Evolutionary conservation across 2,329 filamentous ascomycete species (phyloP).

Genomic region (Tolypocladium pustulatum): DNA sequence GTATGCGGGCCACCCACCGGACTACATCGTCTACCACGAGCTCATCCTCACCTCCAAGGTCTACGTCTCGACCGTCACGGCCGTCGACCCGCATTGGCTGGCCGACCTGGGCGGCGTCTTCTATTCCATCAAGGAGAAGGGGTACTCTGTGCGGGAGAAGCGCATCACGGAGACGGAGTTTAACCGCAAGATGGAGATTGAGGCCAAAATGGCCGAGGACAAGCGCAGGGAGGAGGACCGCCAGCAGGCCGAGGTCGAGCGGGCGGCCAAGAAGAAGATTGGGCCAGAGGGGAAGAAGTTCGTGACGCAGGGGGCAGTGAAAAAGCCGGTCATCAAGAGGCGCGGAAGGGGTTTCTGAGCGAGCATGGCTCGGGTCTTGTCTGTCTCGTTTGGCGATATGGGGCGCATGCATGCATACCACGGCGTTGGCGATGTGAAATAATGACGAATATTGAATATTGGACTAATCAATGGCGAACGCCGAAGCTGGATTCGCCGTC

Average conservation of each 20-base stretch:
- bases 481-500: conserved; percentile 60
- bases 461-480: conserved; percentile 29
- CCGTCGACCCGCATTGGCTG: conserved; percentile 94
- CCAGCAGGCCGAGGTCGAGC: conserved; percentile 38
- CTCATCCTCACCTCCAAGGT: conserved; percentile 93
- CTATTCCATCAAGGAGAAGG: conserved; percentile 95
- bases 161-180: conserved; percentile 85
- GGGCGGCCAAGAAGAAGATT: conserved; percentile 25
- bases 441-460: background rate
- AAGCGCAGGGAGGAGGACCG: conserved; percentile 56
- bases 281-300: conserved; percentile 40
- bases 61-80: conserved; percentile 95
- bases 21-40: conserved; percentile 97
- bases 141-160: conserved; percentile 79
- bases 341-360: conserved; percentile 41
- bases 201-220: conserved; percentile 83
- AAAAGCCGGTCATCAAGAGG: conserved; percentile 48
- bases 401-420: background rate
- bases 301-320: conserved; percentile 50
- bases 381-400: background rate
- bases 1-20: conserved; percentile 89
- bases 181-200: conserved; percentile 86
- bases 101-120: conserved; percentile 95
- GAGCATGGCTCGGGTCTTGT: background rate
- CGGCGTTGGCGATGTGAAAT: background rate